Base-by-base conservation (phyloP, 495 filamentous ascomycete species). In the Bryoglossum gracile region DNA sequence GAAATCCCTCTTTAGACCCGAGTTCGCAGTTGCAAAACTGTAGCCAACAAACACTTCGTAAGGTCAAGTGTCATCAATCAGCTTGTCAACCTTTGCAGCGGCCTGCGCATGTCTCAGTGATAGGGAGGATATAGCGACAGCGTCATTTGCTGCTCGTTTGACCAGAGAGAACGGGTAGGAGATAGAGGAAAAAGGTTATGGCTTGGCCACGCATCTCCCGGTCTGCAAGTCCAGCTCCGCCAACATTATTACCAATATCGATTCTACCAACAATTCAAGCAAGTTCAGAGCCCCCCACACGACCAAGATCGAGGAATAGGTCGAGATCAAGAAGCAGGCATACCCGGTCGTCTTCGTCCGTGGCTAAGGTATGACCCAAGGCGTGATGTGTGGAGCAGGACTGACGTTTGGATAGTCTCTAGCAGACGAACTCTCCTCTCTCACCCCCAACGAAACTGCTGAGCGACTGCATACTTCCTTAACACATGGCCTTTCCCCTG, bases 401-500 rank as follows among this genome's bases (percentile, higher is more conserved):
- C 48, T 61, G 32, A 61, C 46, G 16, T 42, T 9, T 43, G 9
- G n/a, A 11, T 33, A 62, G 59, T 54, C 59, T 51, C 51, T 58
- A 38, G 59, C 78, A 46, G 74, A 77, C 41, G 68, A 74, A 44
- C 56, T 39, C 35, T 37, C 55, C n/a, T 32, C 18, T 40, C 74
- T 95, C 53, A 79, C 81, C 19, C 73, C 83, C 22, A 71, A 81
- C 58, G 86, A 96, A 63, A 85, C 87, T 19, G 89, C 89, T 41
- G 70, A 81, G 28, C 81, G 78, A 50, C 70, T 96, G 36, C 74
- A 82, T 40, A 89, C 92, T n/a, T 96, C 91, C 19, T 71, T 94
- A 19, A 77, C 70, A 13, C 73, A 87, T 55, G 92, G 92, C 23
- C 75, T 99, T 17, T 77, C 84, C 1, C 84, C 87, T 2, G 71